These are phyloP conservation scores for rapeseed (Brassica napus) DNA, from an alignment of 345 rosid species.

Conservation along the genomic window DNA sequence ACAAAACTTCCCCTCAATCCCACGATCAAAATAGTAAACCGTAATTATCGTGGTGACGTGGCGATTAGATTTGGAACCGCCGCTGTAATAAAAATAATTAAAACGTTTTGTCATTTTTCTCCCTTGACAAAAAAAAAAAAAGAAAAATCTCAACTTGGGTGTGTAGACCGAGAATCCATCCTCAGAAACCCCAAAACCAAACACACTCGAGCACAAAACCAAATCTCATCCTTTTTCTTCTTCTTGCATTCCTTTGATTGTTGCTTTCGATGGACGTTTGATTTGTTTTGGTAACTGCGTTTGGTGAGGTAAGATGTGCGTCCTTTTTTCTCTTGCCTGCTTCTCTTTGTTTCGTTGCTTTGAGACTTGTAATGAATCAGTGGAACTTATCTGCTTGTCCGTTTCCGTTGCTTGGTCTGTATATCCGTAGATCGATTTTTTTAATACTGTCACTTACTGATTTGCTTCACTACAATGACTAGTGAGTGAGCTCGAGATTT, in stretches of 20 bases:
- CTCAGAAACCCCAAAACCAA: conserved; percentile 19
- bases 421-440: conserved; percentile 34
- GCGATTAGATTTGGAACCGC: conserved; percentile 22
- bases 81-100: conserved; percentile 32
- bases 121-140: background rate
- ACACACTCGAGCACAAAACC: conserved; percentile 20
- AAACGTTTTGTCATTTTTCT: conserved; percentile 30
- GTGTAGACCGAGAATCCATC: conserved; percentile 31
- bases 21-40: conserved; percentile 35
- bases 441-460: background rate
- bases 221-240: conserved; percentile 29
- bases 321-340: background rate
- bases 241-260: conserved; percentile 10
- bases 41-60: conserved; percentile 27
- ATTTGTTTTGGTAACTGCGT: conserved; percentile 30
- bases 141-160: background rate
- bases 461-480: conserved; percentile 24
- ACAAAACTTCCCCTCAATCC: conserved; percentile 4
- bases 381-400: background rate
- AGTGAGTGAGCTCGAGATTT: conserved; percentile 39
- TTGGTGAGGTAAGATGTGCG: conserved; percentile 24
- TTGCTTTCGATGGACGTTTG: conserved; percentile 46
- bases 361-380: conserved; percentile 23
- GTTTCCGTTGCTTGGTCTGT: conserved; percentile 19
- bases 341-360: conserved; percentile 35